These are phyloP conservation scores for Cladosporium velox DNA, from an alignment of 2,329 filamentous ascomycete genomes.

Conservation along the genomic window DNA sequence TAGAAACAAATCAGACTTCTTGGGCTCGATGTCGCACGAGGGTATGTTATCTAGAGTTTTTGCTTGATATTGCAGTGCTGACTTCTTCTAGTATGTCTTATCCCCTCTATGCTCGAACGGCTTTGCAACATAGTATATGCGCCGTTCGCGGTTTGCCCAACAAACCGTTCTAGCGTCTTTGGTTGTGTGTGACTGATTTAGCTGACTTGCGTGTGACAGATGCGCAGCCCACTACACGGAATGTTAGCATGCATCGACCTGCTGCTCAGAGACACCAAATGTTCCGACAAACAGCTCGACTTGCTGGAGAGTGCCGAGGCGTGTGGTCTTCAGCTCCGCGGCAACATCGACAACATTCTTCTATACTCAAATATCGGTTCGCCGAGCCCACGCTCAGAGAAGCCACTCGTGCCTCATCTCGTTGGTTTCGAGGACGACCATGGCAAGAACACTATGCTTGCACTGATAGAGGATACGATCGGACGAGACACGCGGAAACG, in stretches of 20 bases:
- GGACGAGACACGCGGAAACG: conserved; percentile 24
- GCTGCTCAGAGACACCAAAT: conserved; percentile 40
- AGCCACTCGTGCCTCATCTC: conserved; percentile 37
- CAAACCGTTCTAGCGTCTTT: background rate
- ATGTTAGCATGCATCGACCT: conserved; percentile 40
- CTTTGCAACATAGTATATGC: background rate
- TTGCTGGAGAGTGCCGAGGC: conserved; percentile 35
- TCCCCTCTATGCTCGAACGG: background rate
- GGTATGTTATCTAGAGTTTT: background rate
- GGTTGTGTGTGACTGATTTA: background rate
- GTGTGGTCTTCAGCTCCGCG: conserved; percentile 43
- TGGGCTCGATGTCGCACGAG: conserved; percentile 46
- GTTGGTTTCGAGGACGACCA: conserved; percentile 36
- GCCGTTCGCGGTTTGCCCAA: background rate
- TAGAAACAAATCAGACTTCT: conserved; percentile 43
- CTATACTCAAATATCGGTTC: conserved; percentile 45
- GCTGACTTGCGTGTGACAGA: background rate
- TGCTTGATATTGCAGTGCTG: background rate
- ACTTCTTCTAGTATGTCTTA: background rate
- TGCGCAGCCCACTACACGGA: conserved; percentile 33
- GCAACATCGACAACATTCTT: conserved; percentile 47
- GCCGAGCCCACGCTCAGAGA: conserved; percentile 2
- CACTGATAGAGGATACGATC: conserved; percentile 47
- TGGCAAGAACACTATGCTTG: conserved; percentile 50
- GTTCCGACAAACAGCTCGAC: conserved; percentile 26